Evolutionary conservation across 805 yeast species (phyloP).

Genomic region (Candida maris): DNA sequence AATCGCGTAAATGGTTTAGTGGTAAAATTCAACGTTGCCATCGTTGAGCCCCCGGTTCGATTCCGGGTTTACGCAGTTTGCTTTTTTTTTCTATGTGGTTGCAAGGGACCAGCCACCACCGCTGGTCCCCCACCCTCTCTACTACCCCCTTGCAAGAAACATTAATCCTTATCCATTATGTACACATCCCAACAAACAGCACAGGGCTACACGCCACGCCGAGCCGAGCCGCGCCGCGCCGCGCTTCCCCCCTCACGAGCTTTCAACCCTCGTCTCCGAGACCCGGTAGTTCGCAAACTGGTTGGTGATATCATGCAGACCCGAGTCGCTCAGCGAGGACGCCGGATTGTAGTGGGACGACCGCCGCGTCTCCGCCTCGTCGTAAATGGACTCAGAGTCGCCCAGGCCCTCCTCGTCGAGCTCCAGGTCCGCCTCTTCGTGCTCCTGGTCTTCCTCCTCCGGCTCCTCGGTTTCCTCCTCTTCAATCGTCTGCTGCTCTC

Average conservation of each 20-base stretch:
- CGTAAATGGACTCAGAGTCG: constrained; percentile 10
- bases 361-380: constrained; percentile 13
- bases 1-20: constrained; percentile 26
- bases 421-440: constrained; percentile 14
- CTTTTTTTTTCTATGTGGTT: too few species aligned
- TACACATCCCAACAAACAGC: too few species aligned
- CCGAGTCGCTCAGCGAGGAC: constrained; percentile 8
- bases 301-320: constrained; percentile 5
- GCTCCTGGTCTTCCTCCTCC: constrained; percentile 13
- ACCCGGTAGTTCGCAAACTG: constrained; percentile 9
- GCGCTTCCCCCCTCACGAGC: too few species aligned
- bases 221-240: too few species aligned
- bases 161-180: too few species aligned
- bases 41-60: constrained; percentile 30
- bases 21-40: constrained; percentile 29
- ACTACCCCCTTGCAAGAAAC: too few species aligned
- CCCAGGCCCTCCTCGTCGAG: constrained; percentile 8
- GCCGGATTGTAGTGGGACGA: constrained; percentile 2
- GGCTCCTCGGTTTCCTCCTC: constrained; percentile 24
- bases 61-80: constrained; percentile 27
- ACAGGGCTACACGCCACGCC: too few species aligned
- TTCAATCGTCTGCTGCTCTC: constrained; percentile 20
- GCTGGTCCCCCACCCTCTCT: too few species aligned
- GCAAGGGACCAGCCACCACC: too few species aligned
- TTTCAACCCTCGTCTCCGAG: constrained; percentile 1